phyloP scores from a whole-genome alignment of 2,329 filamentous ascomycete species.

The Pseudogymnoascus sp. region DNA sequence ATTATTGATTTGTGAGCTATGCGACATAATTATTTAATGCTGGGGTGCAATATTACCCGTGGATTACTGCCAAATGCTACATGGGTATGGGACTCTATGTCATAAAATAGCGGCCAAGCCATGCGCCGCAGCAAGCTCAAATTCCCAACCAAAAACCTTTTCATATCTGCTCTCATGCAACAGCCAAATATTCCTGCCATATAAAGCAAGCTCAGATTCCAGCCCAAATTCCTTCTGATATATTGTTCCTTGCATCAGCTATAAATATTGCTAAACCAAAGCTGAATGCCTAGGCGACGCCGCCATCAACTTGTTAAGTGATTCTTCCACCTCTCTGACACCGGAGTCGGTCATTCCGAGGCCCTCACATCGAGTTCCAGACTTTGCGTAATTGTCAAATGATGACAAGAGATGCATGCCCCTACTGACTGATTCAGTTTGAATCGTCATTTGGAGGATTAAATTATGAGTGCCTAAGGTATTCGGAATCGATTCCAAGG shows the following conservation, averaged over 20 bases:
- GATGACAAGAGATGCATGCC: constrained; percentile 4
- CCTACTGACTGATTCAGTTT: constrained; percentile 11
- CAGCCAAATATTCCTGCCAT: not conserved
- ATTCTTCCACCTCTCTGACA: not conserved
- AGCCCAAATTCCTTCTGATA: not conserved
- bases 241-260: not conserved
- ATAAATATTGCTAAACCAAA: not conserved
- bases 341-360: constrained; percentile 11
- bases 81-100: not conserved
- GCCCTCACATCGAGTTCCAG: constrained; percentile 15
- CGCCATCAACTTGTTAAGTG: not conserved
- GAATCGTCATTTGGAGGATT: constrained; percentile 13
- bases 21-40: not conserved
- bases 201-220: not conserved
- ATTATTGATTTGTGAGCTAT: not conserved
- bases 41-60: not conserved
- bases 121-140: not conserved
- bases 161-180: not conserved
- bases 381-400: constrained; percentile 19
- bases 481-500: constrained; percentile 22
- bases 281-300: not conserved
- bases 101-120: not conserved
- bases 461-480: constrained; percentile 18
- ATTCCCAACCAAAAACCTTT: not conserved
- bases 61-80: not conserved